Base-by-base conservation (phyloP, 139 green algal species). In the Chlamydomonas sp. region DNA sequence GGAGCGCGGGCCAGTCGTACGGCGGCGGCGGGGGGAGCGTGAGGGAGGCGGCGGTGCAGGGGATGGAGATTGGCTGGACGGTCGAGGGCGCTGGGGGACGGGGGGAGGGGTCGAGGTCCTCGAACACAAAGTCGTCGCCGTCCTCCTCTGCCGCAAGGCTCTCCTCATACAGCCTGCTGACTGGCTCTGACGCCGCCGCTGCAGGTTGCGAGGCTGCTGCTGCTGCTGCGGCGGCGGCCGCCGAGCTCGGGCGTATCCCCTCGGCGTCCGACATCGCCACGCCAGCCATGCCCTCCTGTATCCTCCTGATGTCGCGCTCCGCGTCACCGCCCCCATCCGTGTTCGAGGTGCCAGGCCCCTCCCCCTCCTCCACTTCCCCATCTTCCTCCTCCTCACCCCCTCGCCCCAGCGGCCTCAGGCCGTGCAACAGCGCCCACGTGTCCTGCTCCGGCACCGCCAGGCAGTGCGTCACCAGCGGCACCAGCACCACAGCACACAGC, bases 401-500 rank as follows among this genome's bases (percentile, higher is more conserved):
- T 16, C 5, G 63, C 31, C 31, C n/a, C 14, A 5, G 58, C 5
- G 85, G 5, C 10, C 64, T 18, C 2, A 77, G 5, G 18, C 18
- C 84, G 49, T 80, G 31, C 18, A 93, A 71, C 10, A 91, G 61
- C 59, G 72, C 77, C 90, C 90, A 93, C 5, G 90, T 85, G 14
- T 90, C 88, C 66, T 82, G 75, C 61, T 93, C 90, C 68, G 90
- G 78, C 66, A 89, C 63, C 60, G 85, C 76, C 20, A 90, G 69
- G 5, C 78, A 81, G 12, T 88, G 84, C 18, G 63, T 69, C 17
- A 87, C 61, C 10, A 90, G 89, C 71, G 89, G 80, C 62, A 93
- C 80, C 63, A 93, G 78, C 71, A 93, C 66, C 14, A 86, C 85
- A 2, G 88, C 85, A n/a, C 85, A 90, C 8, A 93, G 77, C n/a